Percentiles rank a stretch among this genome's conserved stretches.
phyloP scores from a whole-genome alignment of 2,329 filamentous ascomycete genomes.

The Neofusicoccum cordaticola region DNA sequence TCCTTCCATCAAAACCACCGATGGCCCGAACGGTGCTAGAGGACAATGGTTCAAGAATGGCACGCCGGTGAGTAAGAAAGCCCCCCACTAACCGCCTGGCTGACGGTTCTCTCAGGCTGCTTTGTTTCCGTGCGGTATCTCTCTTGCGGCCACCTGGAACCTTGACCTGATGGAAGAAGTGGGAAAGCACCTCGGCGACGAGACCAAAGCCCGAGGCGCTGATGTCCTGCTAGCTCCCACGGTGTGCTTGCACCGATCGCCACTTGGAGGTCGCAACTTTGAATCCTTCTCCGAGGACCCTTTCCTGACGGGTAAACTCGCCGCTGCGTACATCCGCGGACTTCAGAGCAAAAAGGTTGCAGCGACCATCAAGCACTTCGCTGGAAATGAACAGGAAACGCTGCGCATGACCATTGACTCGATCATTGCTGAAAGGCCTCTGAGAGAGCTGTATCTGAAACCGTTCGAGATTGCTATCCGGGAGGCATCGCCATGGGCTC shows the following conservation, averaged over 20 bases:
- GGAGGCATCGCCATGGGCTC: conserved; percentile 64
- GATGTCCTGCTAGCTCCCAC: conserved; percentile 74
- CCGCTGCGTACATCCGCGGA: conserved; percentile 68
- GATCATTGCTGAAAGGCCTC: conserved; percentile 60
- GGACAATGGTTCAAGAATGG: conserved; percentile 64
- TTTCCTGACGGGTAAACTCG: conserved; percentile 69
- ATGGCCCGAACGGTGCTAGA: conserved; percentile 68
- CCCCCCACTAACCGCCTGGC: conserved; percentile 18
- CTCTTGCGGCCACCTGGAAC: conserved; percentile 78
- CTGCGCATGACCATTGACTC: conserved; percentile 64
- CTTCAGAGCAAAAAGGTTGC: conserved; percentile 71
- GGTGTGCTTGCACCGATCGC: conserved; percentile 77
- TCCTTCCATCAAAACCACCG: conserved; percentile 63
- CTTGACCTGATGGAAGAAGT: conserved; percentile 65
- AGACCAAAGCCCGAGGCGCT: conserved; percentile 70
- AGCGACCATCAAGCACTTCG: conserved; percentile 77
- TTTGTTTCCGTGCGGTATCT: conserved; percentile 75
- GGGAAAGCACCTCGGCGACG: conserved; percentile 67
- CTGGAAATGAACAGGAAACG: conserved; percentile 72
- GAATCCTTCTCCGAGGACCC: conserved; percentile 86
- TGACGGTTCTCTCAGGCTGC: conserved; percentile 51
- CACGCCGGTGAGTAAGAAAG: conserved; percentile 25
- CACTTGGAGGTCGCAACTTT: conserved; percentile 80
- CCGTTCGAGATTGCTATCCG: conserved; percentile 72
- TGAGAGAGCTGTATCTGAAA: conserved; percentile 70